Evolutionary conservation across 179 eudicot species (phyloP).

Genomic region (Vitellaria paradoxa): DNA sequence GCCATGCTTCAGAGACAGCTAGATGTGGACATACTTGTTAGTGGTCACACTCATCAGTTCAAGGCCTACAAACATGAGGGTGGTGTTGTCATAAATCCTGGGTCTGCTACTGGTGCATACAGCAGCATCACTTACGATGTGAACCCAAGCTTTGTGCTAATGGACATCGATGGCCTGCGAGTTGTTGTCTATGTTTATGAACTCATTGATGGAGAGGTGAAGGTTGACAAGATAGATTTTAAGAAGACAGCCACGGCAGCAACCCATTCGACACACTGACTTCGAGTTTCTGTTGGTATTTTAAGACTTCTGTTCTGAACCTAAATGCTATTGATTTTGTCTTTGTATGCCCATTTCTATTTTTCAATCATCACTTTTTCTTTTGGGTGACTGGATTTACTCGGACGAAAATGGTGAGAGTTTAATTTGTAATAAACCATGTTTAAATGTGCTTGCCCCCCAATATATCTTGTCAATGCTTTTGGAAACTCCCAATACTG

Average conservation of each 20-base stretch:
- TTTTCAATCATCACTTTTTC: too few species aligned
- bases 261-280: background rate
- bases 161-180: conserved; percentile 93
- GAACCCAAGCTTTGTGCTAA: conserved; percentile 95
- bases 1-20: conserved; percentile 97
- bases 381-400: too few species aligned
- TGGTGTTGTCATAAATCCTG: conserved; percentile 85
- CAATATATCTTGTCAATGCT: too few species aligned
- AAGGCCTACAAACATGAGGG: conserved; percentile 66
- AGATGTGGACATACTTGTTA: conserved; percentile 93
- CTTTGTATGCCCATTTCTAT: too few species aligned
- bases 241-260: conserved; percentile 72
- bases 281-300: conserved; percentile 4
- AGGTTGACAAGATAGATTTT: conserved; percentile 97
- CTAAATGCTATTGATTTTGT: background rate
- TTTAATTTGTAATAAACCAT: too few species aligned
- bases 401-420: too few species aligned
- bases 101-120: conserved; percentile 95
- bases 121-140: conserved; percentile 95
- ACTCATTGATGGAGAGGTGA: conserved; percentile 97
- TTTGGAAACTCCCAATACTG: too few species aligned
- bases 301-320: background rate
- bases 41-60: conserved; percentile 93
- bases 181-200: conserved; percentile 97
- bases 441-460: too few species aligned